phyloP scores from a whole-genome alignment of 331 rosid genomes.

The Prunus yedoensis region DNA sequence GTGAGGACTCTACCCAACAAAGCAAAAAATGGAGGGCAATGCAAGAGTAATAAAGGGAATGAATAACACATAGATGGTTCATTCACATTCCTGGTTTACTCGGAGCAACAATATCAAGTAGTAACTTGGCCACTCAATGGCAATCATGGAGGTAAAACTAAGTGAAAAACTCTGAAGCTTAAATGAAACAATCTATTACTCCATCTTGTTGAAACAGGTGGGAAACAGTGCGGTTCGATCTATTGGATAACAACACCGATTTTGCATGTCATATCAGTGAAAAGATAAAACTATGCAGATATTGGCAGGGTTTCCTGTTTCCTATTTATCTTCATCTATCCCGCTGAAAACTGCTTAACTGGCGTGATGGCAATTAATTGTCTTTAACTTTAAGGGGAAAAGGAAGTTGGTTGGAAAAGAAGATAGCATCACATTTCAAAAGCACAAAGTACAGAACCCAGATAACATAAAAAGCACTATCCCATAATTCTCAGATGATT shows the following conservation, averaged over 20 bases:
- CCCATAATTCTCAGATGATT: background rate
- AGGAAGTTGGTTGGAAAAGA: background rate
- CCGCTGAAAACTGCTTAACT: background rate
- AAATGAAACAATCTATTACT: background rate
- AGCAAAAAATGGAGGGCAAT: background rate
- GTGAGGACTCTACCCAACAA: conserved; percentile 1
- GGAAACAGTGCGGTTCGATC: background rate
- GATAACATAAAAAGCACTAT: background rate
- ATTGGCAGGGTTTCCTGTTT: background rate
- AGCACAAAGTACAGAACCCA: background rate
- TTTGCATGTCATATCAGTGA: background rate
- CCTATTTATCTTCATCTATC: background rate
- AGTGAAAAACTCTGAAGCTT: background rate
- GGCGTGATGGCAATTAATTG: background rate
- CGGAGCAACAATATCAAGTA: background rate
- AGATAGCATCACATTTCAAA: background rate
- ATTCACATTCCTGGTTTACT: background rate
- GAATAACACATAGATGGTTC: background rate
- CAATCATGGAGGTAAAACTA: background rate
- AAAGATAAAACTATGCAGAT: background rate
- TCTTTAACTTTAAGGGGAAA: background rate
- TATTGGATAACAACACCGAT: background rate
- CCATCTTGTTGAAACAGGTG: background rate
- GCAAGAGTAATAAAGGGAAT: background rate
- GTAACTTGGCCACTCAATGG: background rate